Evolutionary conservation across 1,139 yeast genomes (phyloP).

Genomic region (Nadsonia commutata): DNA sequence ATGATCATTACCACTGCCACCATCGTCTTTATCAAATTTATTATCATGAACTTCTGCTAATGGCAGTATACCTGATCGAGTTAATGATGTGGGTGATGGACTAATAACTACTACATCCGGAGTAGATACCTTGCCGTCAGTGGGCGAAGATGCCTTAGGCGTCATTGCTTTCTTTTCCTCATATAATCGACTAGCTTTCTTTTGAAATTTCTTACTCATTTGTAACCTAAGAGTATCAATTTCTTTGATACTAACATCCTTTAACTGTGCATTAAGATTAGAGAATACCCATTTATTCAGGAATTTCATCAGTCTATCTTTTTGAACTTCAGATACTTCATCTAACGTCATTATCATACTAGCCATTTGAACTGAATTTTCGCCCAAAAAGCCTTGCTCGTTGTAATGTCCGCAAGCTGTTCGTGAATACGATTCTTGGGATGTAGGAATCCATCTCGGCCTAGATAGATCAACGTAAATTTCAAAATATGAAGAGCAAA

Average conservation of each 20-base stretch:
- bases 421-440: neutral
- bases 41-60: too few species aligned
- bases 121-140: neutral
- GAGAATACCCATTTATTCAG: too few species aligned
- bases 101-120: neutral
- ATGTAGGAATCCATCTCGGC: neutral
- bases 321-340: too few species aligned
- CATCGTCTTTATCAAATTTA: too few species aligned
- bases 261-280: too few species aligned
- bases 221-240: neutral
- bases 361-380: neutral
- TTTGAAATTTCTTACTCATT: neutral
- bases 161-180: neutral
- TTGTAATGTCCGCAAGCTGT: neutral
- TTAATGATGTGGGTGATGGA: neutral
- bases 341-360: too few species aligned
- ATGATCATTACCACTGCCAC: too few species aligned
- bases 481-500: neutral
- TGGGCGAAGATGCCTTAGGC: neutral
- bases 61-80: too few species aligned
- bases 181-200: neutral
- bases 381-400: neutral
- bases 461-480: neutral
- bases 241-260: neutral
- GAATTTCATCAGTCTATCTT: too few species aligned